These are phyloP conservation scores for Lignosus rhinocerotis DNA, from an alignment of 1,284 basidiomycete genomes.

Conservation along the genomic window DNA sequence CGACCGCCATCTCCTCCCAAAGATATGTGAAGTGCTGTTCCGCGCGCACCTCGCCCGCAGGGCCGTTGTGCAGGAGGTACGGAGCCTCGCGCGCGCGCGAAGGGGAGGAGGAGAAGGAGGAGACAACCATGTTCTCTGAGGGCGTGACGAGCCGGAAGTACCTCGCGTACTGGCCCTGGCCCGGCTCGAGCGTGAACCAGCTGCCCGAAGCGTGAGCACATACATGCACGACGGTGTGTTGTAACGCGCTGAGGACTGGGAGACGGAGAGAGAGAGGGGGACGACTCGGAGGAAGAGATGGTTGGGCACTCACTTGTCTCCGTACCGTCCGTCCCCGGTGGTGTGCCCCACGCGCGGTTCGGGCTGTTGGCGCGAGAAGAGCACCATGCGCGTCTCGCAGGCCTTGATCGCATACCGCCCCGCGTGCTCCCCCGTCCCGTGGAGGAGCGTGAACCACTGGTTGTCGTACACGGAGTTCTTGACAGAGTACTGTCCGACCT, in stretches of 20 bases:
- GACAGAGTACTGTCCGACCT: conserved; percentile 4
- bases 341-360: conserved; percentile 3
- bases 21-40: conserved; percentile 6
- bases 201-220: background rate
- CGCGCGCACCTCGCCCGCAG: background rate
- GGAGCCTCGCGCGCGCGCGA: background rate
- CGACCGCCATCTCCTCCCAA: conserved; percentile 4
- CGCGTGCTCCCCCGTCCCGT: background rate
- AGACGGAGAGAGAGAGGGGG: too few relatives aligned
- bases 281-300: too few relatives aligned
- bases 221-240: too few relatives aligned
- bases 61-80: background rate
- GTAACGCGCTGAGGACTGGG: too few relatives aligned
- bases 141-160: background rate
- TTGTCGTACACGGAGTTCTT: background rate
- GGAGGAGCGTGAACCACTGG: conserved; percentile 15
- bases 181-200: conserved; percentile 8
- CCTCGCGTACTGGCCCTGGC: background rate
- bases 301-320: conserved; percentile 7
- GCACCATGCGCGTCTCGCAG: conserved; percentile 1
- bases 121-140: background rate
- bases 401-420: conserved; percentile 11
- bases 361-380: conserved; percentile 2
- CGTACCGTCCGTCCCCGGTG: conserved; percentile 1
- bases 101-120: background rate